phyloP scores from a whole-genome alignment of 2,329 filamentous ascomycete species.

The Diaporthe sp. region DNA sequence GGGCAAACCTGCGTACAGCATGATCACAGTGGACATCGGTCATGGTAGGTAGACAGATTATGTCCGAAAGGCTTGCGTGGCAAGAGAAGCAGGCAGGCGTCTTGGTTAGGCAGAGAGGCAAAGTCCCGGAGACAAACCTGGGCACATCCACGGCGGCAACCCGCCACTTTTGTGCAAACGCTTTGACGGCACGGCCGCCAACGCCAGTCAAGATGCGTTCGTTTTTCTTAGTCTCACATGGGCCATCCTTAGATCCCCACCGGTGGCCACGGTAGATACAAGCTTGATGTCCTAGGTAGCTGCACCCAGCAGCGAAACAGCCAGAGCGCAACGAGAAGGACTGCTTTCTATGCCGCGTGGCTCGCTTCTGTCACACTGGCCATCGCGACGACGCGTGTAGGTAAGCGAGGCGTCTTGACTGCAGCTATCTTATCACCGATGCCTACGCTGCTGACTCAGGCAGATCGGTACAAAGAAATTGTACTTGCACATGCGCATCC shows the following conservation, averaged over 20 bases:
- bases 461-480: not conserved
- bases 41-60: not conserved
- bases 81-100: slow-evolving; percentile 21
- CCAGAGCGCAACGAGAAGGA: not conserved
- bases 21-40: not conserved
- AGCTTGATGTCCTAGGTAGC: not conserved
- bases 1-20: not conserved
- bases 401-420: not conserved
- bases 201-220: slow-evolving; percentile 6
- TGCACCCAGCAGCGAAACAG: not conserved
- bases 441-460: not conserved
- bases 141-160: not conserved
- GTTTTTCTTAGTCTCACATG: not conserved
- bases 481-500: not conserved
- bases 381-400: not conserved
- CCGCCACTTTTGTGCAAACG: slow-evolving; percentile 21
- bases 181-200: slow-evolving; percentile 26
- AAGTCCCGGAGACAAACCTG: not conserved
- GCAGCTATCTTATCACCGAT: not conserved
- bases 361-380: not conserved
- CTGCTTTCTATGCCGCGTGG: not conserved
- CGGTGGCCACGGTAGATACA: not conserved
- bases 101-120: not conserved
- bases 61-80: not conserved
- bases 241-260: not conserved